phyloP scores from a whole-genome alignment of 179 eudicot genomes.

The Camellia oleifera region DNA sequence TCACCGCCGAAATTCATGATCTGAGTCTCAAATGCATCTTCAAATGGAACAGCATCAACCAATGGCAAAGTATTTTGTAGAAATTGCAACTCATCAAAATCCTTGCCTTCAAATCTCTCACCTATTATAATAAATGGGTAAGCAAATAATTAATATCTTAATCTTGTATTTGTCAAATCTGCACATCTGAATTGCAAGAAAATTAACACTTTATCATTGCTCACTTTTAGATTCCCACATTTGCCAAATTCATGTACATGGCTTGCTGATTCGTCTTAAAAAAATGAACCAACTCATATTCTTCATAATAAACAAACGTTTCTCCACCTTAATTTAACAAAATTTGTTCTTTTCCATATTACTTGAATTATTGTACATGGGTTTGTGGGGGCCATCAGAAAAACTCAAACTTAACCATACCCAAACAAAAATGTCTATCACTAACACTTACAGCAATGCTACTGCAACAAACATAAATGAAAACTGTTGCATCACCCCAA shows the following conservation, averaged over 20 bases:
- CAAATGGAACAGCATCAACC: slow-evolving; percentile 23
- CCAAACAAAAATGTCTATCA: not conserved
- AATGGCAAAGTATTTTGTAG: slow-evolving; percentile 19
- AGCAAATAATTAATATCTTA: not conserved
- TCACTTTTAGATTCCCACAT: not conserved
- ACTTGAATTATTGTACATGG: not conserved
- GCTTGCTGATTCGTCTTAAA: not conserved
- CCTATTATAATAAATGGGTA: not conserved
- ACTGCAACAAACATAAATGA: not conserved
- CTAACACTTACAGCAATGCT: not conserved
- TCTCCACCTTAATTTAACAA: not conserved
- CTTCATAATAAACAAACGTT: not conserved
- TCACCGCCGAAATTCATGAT: slow-evolving; percentile 42
- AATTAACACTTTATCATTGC: not conserved
- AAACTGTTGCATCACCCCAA: not conserved
- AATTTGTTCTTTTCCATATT: not conserved
- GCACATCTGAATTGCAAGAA: not conserved
- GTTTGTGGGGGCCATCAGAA: not conserved
- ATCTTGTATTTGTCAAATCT: not conserved
- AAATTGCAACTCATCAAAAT: slow-evolving; percentile 10
- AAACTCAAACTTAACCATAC: not conserved
- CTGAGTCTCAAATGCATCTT: slow-evolving; percentile 35
- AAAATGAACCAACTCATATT: not conserved
- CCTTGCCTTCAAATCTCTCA: slow-evolving; percentile 4
- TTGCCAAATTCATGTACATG: not conserved